Evolutionary conservation across 768 basidiomycete genomes (phyloP).

Genomic region (Boletus sp.): DNA sequence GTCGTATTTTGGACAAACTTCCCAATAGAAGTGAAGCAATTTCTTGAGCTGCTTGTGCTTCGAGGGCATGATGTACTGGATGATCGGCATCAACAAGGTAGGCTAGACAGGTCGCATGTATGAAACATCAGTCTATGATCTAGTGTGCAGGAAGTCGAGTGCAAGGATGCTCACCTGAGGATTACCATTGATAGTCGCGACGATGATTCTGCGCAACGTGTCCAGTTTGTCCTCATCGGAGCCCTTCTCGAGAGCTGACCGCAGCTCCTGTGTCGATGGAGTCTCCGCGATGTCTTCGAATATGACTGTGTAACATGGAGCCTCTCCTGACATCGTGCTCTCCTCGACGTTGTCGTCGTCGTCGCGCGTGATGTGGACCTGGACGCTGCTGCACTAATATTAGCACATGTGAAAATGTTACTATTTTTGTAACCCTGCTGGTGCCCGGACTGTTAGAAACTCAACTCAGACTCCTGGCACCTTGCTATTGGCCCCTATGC

Average conservation of each 20-base stretch:
- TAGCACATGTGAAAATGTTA: constrained; percentile 4
- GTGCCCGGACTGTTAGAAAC: too few relatives aligned
- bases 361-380: constrained; percentile 5
- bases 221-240: constrained; percentile 96
- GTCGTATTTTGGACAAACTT: constrained; percentile 97
- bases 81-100: constrained; percentile 94
- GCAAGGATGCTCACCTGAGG: constrained; percentile 60
- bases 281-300: constrained; percentile 71
- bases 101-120: constrained; percentile 48
- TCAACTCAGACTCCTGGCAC: too few relatives aligned
- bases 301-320: constrained; percentile 76
- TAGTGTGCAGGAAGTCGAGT: background rate
- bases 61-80: constrained; percentile 96
- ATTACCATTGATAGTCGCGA: constrained; percentile 93
- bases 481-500: too few relatives aligned
- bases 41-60: constrained; percentile 97
- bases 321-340: constrained; percentile 43
- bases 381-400: background rate
- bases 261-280: constrained; percentile 79
- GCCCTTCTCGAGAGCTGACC: constrained; percentile 86
- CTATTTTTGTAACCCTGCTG: background rate
- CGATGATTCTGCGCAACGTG: constrained; percentile 91
- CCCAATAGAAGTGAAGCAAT: constrained; percentile 93
- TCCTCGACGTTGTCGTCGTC: constrained; percentile 9
- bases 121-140: background rate